These are phyloP conservation scores for Botryosphaeria dothidea DNA, from an alignment of 2,329 filamentous ascomycete genomes.

Conservation along the genomic window DNA sequence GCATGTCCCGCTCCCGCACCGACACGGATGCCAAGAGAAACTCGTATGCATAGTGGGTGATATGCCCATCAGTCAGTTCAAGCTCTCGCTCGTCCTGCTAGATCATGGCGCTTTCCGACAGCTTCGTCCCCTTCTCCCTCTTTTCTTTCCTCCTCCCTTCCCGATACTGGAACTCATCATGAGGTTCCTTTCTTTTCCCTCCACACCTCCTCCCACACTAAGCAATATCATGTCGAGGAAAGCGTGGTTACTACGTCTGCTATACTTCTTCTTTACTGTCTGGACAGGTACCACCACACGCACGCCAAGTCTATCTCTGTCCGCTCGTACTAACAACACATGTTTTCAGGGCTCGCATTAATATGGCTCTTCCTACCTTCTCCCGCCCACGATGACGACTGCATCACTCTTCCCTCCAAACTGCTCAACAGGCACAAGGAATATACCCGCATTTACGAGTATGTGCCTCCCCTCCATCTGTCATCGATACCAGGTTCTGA, in stretches of 20 bases:
- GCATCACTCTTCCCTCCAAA: constrained; percentile 2
- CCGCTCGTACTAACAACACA: background rate
- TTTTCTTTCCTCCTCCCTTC: background rate
- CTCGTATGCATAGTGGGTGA: background rate
- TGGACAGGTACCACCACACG: background rate
- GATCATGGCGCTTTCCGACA: background rate
- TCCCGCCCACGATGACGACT: background rate
- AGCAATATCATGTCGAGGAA: background rate
- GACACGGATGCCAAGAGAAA: background rate
- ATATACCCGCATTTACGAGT: constrained; percentile 11
- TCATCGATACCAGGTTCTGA: background rate
- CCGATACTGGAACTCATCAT: background rate
- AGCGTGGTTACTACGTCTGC: background rate
- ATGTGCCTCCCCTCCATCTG: background rate
- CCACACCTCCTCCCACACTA: background rate
- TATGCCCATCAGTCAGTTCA: background rate
- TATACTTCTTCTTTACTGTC: background rate
- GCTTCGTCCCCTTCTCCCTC: background rate
- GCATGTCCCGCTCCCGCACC: background rate
- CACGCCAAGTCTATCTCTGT: background rate
- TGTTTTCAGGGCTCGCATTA: background rate
- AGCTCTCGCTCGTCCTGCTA: background rate
- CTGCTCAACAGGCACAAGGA: background rate
- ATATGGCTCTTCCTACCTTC: constrained; percentile 8
- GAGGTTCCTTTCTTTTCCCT: background rate